Base-by-base conservation (phyloP, 2,329 filamentous ascomycete species). In the Phyllosticta citriasiana region DNA sequence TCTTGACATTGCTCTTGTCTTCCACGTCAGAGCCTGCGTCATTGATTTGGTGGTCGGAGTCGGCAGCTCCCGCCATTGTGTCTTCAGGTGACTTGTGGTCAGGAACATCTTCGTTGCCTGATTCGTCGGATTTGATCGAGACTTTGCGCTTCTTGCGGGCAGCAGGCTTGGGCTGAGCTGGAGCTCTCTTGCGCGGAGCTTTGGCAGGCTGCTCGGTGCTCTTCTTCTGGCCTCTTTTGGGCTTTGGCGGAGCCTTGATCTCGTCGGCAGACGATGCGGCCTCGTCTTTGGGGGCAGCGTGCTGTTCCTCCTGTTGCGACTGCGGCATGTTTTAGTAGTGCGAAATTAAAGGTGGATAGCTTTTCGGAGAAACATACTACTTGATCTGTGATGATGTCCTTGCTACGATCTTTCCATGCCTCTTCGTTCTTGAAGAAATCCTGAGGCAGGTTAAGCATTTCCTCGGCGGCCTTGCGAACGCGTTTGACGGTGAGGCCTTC, bases 401-500 rank as follows among this genome's bases (percentile, higher is more conserved):
- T 82, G 68, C 82, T 84, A 61, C 72, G 73, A 12, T 67, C 64
- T 64, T 82, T 86, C 85, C 85, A 87, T 4, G 68, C 67, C 1
- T 67, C 66, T 63, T 79, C 71, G n/a, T 65, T 71, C 66, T 82
- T 86, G 66, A 85, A 79, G 66, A 84, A 86, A 2, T 77, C 82
- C 5, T 73, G 72, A 7, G 78, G 73, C 24, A 87, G 71, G 33
- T 75, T 77, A 10, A 86, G 70, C 56, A 77, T 70, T 61, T 78
- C 71, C 68, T 85, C 83, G 3, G 78, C 79, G 25, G 77, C 77
- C 30, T 74, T 67, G 56, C 84, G 80, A 57, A 85, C 79, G 60
- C 76, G 76, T 64, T 83, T 85, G 58, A 85, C 76, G 0, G 84
- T 85, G 63, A 85, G 70, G 57, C 83, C 77, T 5, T 83, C 78